Evolutionary conservation across 2,329 filamentous ascomycete species (phyloP), one percentile per base, ranked within the genome.

Genomic region (Xylaria sp.): DNA sequence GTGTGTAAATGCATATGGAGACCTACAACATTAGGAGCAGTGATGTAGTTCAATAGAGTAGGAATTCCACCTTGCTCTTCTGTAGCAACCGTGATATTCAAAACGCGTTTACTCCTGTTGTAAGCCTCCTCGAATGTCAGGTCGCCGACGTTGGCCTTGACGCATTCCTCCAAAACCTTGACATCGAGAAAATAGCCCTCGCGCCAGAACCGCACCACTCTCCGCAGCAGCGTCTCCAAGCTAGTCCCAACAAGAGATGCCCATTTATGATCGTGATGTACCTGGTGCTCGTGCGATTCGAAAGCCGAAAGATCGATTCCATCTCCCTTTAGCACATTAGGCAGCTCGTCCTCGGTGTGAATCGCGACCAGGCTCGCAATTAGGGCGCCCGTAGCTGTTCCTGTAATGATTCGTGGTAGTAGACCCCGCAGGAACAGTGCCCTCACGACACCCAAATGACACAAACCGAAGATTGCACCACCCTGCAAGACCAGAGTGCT

Each of bases 111-210:
- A 38, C 91, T 96, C 57, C 86, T 85, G 47, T 87, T 83, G 67
- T 92, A 96, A 0, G 93, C 93, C 74, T 97, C 93, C 71, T 95
- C 91, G 66, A 97, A 97, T 0, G 92, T 97, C 57, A 96, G 70
- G 65, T 96, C 89, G 8, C 92, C 92, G 13, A 96, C 86, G 62
- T 96, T 96, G 13, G 87, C 85, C 52, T 88, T 83, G 13, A 97
- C 88, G 62, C 91, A 93, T 54, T 92, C 85, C 68, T 95, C 91
- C 42, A 97, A 74, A 8, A 95, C 87, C 39, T 82, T 84, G 2
- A 91, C 85, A 69, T 97, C 92, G 24, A 96, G 80, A 54, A 96
- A 89, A 66, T 95, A 91, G 0, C 92, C 92, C 62, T 92, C 88
- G 38, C 78, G 78, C 45, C 87, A 78, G 66, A 93, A 92, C 42